Evolutionary conservation across 352 stramenopile genomes (phyloP).

Genomic region (Plasmopara halstedii): DNA sequence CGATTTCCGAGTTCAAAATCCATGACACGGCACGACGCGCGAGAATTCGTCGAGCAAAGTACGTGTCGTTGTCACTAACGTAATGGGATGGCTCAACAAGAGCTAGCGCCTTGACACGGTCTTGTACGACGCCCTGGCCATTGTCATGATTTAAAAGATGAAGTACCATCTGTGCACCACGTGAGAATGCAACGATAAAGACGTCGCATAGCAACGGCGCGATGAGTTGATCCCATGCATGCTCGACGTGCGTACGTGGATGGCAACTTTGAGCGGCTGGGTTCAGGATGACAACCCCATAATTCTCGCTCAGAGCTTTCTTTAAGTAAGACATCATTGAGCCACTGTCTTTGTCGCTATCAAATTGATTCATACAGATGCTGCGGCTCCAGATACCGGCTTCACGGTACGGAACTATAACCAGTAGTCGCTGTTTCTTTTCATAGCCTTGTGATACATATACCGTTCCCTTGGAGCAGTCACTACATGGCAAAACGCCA

Average conservation of each 20-base stretch:
- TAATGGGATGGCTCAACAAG: slow-evolving; percentile 81
- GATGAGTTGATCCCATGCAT: slow-evolving; percentile 72
- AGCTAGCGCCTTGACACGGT: slow-evolving; percentile 70
- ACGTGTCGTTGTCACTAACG: slow-evolving; percentile 59
- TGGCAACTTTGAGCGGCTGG: slow-evolving; percentile 69
- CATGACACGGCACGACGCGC: slow-evolving; percentile 59
- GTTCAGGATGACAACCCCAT: slow-evolving; percentile 80
- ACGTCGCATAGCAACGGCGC: slow-evolving; percentile 55
- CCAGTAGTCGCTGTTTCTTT: slow-evolving; percentile 53
- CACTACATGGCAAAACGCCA: slow-evolving; percentile 28
- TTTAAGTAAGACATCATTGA: slow-evolving; percentile 77
- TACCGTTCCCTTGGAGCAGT: slow-evolving; percentile 61
- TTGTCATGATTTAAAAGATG: slow-evolving; percentile 76
- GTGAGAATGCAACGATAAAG: slow-evolving; percentile 74
- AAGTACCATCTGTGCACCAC: slow-evolving; percentile 70
- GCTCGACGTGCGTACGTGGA: slow-evolving; percentile 63
- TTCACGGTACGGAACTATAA: slow-evolving; percentile 81
- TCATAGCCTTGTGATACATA: slow-evolving; percentile 59
- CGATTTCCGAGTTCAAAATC: slow-evolving; percentile 69
- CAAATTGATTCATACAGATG: slow-evolving; percentile 71
- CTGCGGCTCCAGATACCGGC: slow-evolving; percentile 80
- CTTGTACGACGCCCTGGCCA: slow-evolving; percentile 67
- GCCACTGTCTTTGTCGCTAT: slow-evolving; percentile 47
- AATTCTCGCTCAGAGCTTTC: slow-evolving; percentile 75
- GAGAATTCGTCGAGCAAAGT: slow-evolving; percentile 68